Evolutionary conservation across 2,329 filamentous ascomycete genomes (phyloP).

Genomic region (Cladosporium colombiae): DNA sequence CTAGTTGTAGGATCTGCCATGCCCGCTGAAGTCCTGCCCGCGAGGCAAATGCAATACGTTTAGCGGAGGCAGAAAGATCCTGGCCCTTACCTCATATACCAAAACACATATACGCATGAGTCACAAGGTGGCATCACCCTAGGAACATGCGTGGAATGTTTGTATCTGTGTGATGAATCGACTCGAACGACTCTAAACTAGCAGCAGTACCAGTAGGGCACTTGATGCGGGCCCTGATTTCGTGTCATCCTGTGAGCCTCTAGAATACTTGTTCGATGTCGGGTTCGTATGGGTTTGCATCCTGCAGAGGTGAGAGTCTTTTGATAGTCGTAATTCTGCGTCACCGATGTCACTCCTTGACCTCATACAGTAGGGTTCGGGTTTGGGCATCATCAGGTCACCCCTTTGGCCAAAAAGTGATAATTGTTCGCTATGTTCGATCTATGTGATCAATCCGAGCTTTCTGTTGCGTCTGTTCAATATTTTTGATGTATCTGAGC

Average conservation of each 20-base stretch:
- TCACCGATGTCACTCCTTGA: not conserved
- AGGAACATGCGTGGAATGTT: not conserved
- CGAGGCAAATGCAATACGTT: not conserved
- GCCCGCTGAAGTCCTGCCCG: not conserved
- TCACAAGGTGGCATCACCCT: not conserved
- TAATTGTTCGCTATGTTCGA: not conserved
- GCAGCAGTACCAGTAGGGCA: not conserved
- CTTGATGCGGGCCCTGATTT: not conserved
- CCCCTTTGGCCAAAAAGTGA: not conserved
- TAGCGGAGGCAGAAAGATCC: not conserved
- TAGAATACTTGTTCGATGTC: not conserved
- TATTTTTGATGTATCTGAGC: not conserved
- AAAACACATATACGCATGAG: not conserved
- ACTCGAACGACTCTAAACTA: not conserved
- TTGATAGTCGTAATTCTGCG: not conserved
- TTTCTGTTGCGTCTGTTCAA: not conserved
- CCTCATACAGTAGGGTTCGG: not conserved
- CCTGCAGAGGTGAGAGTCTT: not conserved
- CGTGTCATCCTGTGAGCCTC: not conserved
- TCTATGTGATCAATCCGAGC: not conserved
- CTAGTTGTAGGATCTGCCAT: not conserved
- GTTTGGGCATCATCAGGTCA: not conserved
- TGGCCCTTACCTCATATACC: not conserved
- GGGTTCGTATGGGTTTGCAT: not conserved
- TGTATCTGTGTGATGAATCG: not conserved